Evolutionary conservation across 768 basidiomycete genomes (phyloP), one percentile per base, ranked within the genome.

Genomic region (Fomitopsis serialis): DNA sequence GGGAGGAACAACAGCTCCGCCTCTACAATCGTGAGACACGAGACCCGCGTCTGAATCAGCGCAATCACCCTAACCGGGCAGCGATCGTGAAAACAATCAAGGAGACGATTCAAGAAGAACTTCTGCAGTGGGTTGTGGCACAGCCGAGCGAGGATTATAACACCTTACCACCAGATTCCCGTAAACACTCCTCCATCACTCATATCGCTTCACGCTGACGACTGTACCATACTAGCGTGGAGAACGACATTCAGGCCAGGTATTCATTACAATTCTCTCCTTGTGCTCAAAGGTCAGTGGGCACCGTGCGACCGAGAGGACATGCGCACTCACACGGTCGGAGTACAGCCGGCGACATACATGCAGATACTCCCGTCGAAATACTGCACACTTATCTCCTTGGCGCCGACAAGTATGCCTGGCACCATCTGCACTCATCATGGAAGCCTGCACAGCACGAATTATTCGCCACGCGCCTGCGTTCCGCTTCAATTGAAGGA

Each of bases 321-420:
- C n/a, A n/a, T n/a, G n/a, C n/a, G n/a, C n/a, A n/a, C n/a, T n/a
- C n/a, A n/a, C n/a, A n/a, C n/a, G n/a, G n/a, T n/a, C n/a, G n/a
- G n/a, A n/a, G n/a, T n/a, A n/a, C n/a, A n/a, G n/a, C n/a, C n/a
- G n/a, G n/a, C n/a, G 60, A 68, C 52, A 43, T 54, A 9, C 50
- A 58, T 34, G 12, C 44, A 5, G 66, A 68, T 45, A 61, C 63
- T 0, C 64, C 74, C 1, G 63, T 74, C 8, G 75, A 78, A 61
- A 61, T 77, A 7, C 68, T 79, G 1, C 76, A 79, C 53, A 75
- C 74, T 1, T 64, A 73, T 27, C 63, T 77, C 1, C 68, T 78
- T 15, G 76, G 77, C 0, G 51, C 72, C 27, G 64, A 69, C 25
- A 78, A 77, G 54, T 78, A 77, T 59, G 29, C 66, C 0, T 79